Evolutionary conservation across 164 flowering plant species (phyloP), one percentile per base, ranked within the genome.

Genomic region (Stephania japonica): DNA sequence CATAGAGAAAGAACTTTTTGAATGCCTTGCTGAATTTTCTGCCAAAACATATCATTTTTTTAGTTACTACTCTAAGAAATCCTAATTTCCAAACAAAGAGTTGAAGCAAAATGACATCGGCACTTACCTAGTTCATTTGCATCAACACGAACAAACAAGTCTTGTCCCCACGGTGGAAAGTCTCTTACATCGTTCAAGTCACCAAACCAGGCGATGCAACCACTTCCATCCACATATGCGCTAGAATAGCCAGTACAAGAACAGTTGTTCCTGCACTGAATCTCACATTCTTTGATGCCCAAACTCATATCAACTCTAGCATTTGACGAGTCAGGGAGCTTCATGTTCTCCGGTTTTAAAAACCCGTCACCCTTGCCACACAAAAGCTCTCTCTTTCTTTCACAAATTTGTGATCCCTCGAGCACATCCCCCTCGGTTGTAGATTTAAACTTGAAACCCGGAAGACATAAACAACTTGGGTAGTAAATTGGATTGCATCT

Each of bases 341-440:
- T 74, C 67, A 74, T 21, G 7, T 6, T 59, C 41, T 12, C 42
- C 41, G 61, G 7, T 47, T 19, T 59, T 42, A 75, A 18, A 50
- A 69, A 75, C 61, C 71, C 61, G 25, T 76, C 71, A 2, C 4
- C 61, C 14, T 41, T n/a, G 1, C 25, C 69, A 42, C 79, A 77
- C 65, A 32, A 32, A 32, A 32, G 38, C 38, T 32, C 38, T 32
- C 38, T 32, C 21, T 7, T 64, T 25, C 74, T 70, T 18, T 27
- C 63, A 49, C 76, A 77, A 11, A 76, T 76, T 27, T 64, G 49
- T 18, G 65, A 49, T 73, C 76, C 74, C 70, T 69, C 59, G 10
- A 66, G 4, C 38, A 4, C 38, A 0, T 32, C 38, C 38, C 38
- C 56, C 10, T 3, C 70, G 0, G 7, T n/a, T 18, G 9, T 10